Base-by-base conservation (phyloP, 208 protist genomes). In the Leishmania gerbilli region DNA sequence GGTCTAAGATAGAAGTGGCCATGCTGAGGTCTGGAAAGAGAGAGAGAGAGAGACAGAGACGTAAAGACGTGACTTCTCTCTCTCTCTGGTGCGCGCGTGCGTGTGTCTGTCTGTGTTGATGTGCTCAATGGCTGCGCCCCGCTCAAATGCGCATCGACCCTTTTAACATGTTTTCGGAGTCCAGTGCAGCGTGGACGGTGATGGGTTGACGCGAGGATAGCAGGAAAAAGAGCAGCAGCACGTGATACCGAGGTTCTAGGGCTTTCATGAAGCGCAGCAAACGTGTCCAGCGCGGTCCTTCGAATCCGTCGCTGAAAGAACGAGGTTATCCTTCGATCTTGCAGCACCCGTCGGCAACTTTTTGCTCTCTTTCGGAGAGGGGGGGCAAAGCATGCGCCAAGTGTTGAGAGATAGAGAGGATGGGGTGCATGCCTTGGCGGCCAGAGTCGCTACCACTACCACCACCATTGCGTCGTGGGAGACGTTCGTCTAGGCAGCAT, bases 1-100 rank as follows among this genome's bases (percentile, higher is more conserved):
- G 84, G 71, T 97, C 94, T 49, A 95, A 86, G 47, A 84, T 93
- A 6, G 92, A 95, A 8, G 88, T 85, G 8, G 90, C 90, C 94
- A 96, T 96, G 72, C 3, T 53, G 47, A 4, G 2, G 47, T 71
- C 31, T 21, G 47, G 53, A 11, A n/a, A 55, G 17, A 49, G 60
- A 45, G 15, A 55, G 15, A 55, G 15, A 55, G 74, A 55, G 62
- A 49, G 60, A 58, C 11, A 67, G 45, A 49, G 77, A 55, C 49
- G 17, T 77, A 21, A 42, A 40, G 53, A 71, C 67, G 58, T 65
- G 71, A 0, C 3, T 8, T 71, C 62, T 51, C 27, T 27, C 68
- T 76, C 68, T 77, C n/a, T 77, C 62, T 55, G 21, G n/a, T 56
- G 71, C 37, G 47, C 19, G 71, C 13, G 42, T 74, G 42, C 13